These are phyloP conservation scores for Fusarium floridanum DNA, from an alignment of 2,329 filamentous ascomycete genomes.

Conservation along the genomic window DNA sequence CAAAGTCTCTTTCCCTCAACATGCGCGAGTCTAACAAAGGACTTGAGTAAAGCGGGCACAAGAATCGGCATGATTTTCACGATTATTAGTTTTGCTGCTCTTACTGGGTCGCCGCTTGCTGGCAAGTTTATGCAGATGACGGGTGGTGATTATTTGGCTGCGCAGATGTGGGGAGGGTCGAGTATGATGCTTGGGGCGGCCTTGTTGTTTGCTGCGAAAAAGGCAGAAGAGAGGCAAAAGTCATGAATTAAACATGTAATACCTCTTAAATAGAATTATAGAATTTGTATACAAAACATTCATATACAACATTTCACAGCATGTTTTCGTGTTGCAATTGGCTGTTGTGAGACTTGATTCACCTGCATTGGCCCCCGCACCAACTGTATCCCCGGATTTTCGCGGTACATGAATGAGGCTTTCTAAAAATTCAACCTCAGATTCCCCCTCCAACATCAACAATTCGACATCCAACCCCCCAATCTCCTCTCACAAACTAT, in stretches of 20 bases:
- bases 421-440: constrained; percentile 39
- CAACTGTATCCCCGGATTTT: constrained; percentile 33
- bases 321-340: neutral
- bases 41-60: constrained; percentile 66
- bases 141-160: constrained; percentile 61
- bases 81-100: constrained; percentile 65
- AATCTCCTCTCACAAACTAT: constrained; percentile 40
- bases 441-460: neutral
- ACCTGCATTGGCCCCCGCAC: constrained; percentile 15
- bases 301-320: neutral
- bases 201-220: constrained; percentile 57
- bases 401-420: constrained; percentile 4
- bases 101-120: constrained; percentile 68
- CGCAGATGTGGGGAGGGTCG: constrained; percentile 64
- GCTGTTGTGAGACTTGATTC: neutral
- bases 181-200: constrained; percentile 58
- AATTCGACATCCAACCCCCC: neutral
- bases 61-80: constrained; percentile 73
- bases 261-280: neutral
- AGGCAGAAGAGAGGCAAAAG: constrained; percentile 47
- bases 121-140: constrained; percentile 62
- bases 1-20: constrained; percentile 75
- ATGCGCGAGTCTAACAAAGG: constrained; percentile 60
- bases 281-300: neutral
- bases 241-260: neutral